Evolutionary conservation across 2,329 filamentous ascomycete species (phyloP).

Genomic region (Dryadomyces quercivorus): DNA sequence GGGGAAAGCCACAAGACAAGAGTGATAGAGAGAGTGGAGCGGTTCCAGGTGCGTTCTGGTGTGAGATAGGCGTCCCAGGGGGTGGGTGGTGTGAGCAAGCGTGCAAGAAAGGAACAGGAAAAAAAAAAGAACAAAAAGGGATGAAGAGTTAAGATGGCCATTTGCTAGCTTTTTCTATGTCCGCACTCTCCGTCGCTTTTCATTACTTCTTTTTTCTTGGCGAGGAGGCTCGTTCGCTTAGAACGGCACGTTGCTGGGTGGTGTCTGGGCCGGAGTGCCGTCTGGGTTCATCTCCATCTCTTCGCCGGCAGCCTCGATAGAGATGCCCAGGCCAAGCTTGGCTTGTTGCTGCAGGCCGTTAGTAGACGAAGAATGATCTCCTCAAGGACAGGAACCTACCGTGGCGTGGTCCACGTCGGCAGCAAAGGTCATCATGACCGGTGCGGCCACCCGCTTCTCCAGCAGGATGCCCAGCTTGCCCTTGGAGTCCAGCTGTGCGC

Average conservation of each 20-base stretch:
- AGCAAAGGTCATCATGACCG: slow-evolving; percentile 87
- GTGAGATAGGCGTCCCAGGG: not conserved
- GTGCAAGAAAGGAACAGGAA: not conserved
- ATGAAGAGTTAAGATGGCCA: not conserved
- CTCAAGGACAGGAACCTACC: slow-evolving; percentile 42
- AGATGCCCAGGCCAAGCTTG: slow-evolving; percentile 89
- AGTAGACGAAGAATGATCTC: slow-evolving; percentile 11
- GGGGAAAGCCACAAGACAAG: not conserved
- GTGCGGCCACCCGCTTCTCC: slow-evolving; percentile 90
- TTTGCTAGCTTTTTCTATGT: slow-evolving; percentile 1
- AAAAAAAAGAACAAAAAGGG: not conserved
- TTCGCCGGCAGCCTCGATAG: slow-evolving; percentile 74
- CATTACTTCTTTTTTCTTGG: not conserved
- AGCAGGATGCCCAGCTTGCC: slow-evolving; percentile 87
- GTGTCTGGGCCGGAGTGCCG: slow-evolving; percentile 36
- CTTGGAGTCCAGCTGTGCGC: slow-evolving; percentile 88
- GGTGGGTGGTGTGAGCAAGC: not conserved
- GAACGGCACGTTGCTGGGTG: slow-evolving; percentile 49
- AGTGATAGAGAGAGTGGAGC: not conserved
- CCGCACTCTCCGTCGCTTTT: not conserved
- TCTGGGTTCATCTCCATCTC: slow-evolving; percentile 82
- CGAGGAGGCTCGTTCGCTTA: slow-evolving; percentile 34
- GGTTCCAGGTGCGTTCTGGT: not conserved
- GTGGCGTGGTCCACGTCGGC: slow-evolving; percentile 93
- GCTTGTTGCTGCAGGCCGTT: slow-evolving; percentile 62